Evolutionary conservation across 202 grass and related monocot species (phyloP).

Genomic region (Brachypodium distachyon): DNA sequence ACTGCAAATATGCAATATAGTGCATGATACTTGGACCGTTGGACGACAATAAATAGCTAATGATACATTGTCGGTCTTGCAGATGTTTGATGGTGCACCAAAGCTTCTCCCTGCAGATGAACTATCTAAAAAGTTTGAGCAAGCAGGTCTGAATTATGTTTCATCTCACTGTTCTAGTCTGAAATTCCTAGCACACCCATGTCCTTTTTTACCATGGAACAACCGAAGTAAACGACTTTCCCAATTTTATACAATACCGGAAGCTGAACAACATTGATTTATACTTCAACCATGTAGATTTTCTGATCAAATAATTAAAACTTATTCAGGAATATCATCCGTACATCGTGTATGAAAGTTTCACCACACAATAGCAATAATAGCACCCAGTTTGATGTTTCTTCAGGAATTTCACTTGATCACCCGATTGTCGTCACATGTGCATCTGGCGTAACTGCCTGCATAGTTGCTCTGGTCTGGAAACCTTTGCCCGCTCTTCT

Average conservation of each 20-base stretch:
- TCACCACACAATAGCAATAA: not conserved
- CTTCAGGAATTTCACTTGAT: slow-evolving; percentile 55
- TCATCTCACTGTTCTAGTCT: not conserved
- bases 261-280: not conserved
- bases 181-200: too few relatives aligned
- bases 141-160: slow-evolving; percentile 46
- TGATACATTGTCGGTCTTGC: slow-evolving; percentile 3
- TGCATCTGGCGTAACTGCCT: slow-evolving; percentile 62
- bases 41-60: slow-evolving; percentile 7
- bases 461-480: slow-evolving; percentile 52
- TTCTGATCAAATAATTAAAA: not conserved
- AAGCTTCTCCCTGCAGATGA: slow-evolving; percentile 54
- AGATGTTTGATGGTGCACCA: slow-evolving; percentile 74
- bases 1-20: not conserved
- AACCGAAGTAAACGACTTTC: not conserved
- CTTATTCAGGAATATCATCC: not conserved
- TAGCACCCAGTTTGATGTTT: not conserved
- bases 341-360: not conserved
- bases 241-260: not conserved
- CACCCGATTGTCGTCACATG: slow-evolving; percentile 42
- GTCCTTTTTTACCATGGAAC: not conserved
- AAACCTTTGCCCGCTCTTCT: not conserved
- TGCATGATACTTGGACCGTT: slow-evolving; percentile 11
- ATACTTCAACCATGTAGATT: not conserved
- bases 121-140: slow-evolving; percentile 52